A percentile compares a stretch with the other conserved stretches of the same genome.
These are phyloP conservation scores for Tuber indicum DNA, from an alignment of 495 filamentous ascomycete species.

Conservation along the genomic window DNA sequence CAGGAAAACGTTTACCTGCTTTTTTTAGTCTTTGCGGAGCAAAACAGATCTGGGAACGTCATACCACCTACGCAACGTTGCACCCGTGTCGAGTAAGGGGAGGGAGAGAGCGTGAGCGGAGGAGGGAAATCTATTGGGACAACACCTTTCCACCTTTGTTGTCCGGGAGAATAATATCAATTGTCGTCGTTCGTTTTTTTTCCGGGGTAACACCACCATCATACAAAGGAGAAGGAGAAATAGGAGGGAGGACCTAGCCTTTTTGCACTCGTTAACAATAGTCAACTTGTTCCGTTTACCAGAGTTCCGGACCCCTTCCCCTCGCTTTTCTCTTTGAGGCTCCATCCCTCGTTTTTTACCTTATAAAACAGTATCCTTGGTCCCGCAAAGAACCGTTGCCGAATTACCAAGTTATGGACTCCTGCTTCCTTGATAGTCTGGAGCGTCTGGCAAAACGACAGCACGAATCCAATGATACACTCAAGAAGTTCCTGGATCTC, in stretches of 20 bases:
- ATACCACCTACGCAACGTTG: slow-evolving; percentile 23
- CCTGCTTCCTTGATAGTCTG: slow-evolving; percentile 14
- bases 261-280: not conserved
- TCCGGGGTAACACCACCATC: not conserved
- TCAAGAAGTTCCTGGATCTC: slow-evolving; percentile 31
- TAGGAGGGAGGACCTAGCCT: not conserved
- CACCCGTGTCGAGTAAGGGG: not conserved
- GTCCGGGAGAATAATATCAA: not conserved
- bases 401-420: slow-evolving; percentile 15
- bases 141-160: not conserved
- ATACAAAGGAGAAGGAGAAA: not conserved
- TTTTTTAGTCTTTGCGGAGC: slow-evolving; percentile 13
- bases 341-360: slow-evolving; percentile 14
- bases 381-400: not conserved
- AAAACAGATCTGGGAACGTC: slow-evolving; percentile 16
- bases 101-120: not conserved
- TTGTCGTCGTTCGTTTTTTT: not conserved
- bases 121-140: not conserved
- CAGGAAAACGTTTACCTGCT: slow-evolving; percentile 12
- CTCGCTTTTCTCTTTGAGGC: slow-evolving; percentile 4
- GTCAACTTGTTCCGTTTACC: not conserved
- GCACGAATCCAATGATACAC: slow-evolving; percentile 7
- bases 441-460: slow-evolving; percentile 18
- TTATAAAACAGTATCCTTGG: not conserved
- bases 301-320: not conserved